Evolutionary conservation across 208 protist species (phyloP), one percentile per base, ranked within the genome.

Genomic region (Crithidia fasciculata): DNA sequence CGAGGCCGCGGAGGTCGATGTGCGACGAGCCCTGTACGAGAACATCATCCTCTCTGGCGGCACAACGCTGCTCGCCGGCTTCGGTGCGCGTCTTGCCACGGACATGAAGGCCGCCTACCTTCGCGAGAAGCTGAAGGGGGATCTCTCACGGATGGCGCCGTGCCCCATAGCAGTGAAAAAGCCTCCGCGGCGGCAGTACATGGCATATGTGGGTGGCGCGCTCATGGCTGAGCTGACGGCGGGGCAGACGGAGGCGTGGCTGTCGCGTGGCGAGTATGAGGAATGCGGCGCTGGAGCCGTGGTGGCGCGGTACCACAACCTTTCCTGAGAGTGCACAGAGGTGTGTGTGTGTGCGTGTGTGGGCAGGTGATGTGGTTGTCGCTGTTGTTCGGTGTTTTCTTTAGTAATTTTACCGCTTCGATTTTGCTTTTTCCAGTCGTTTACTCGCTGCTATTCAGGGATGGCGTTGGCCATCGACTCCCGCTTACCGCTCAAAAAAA

Each of bases 21-120:
- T 91, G 49, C 87, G 86, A 2, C 9, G 76, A 0, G 67, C 92
- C 40, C 93, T 99, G 28, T 99, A 99, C 85, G 90, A 97, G 66
- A 91, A 99, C 82, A 97, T 99, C 73, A 95, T 99, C n/a, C 88
- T 99, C 4, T 98, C 96, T 37, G 98, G 98, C 45, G 99, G 99
- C 61, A 92, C 96, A 0, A 99, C 98, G 41, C 98, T 99, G 97
- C 98, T 99, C 59, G 97, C 98, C 8, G 98, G 98, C 49, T 83
- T 99, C 18, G 97, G 97, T 53, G 96, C 76, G 8, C 88, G 99
- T 4, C 82, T 99, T 4, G 92, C 99, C 78, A 91, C 94, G 53
- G 98, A 99, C 68, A 93, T 99, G 66, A 87, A 92, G 55, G 57
- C 74, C 13, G 73, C 95, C 2, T 99, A 99, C 87, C 66, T 98